Evolutionary conservation across 139 green algal species (phyloP).

Genomic region (Penium margaritaceum): DNA sequence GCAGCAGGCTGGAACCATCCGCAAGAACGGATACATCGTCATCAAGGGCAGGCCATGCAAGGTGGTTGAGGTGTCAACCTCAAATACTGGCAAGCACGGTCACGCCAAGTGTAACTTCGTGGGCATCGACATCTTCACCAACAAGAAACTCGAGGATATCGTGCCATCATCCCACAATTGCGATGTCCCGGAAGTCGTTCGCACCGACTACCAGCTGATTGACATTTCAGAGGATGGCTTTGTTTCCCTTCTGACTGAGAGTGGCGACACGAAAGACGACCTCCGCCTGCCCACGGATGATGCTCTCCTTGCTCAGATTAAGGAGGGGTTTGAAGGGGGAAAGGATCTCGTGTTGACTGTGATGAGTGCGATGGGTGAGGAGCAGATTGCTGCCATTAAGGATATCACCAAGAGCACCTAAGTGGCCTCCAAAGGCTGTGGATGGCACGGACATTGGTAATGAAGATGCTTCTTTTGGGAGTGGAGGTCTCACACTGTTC

Average conservation of each 20-base stretch:
- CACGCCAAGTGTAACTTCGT: slow-evolving; percentile 99
- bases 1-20: slow-evolving; percentile 80
- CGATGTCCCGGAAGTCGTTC: slow-evolving; percentile 83
- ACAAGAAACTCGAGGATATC: slow-evolving; percentile 98
- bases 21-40: slow-evolving; percentile 93
- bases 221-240: slow-evolving; percentile 95
- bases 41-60: slow-evolving; percentile 93
- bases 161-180: slow-evolving; percentile 94
- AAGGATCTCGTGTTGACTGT: no score
- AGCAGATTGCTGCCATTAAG: no score
- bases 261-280: slow-evolving; percentile 87
- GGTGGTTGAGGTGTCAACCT: slow-evolving; percentile 97
- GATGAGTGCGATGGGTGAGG: no score
- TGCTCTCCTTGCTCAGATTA: slow-evolving; percentile 29
- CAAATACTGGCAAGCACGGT: slow-evolving; percentile 99
- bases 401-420: no score
- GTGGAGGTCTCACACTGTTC: no score
- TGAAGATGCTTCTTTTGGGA: no score
- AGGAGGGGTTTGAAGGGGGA: no score
- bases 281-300: slow-evolving; percentile 86
- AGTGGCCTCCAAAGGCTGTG: no score
- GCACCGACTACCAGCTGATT: slow-evolving; percentile 87
- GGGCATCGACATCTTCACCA: slow-evolving; percentile 93
- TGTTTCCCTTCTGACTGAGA: slow-evolving; percentile 83
- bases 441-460: no score